Base-by-base conservation (phyloP, 805 yeast genomes). In the Suhomyces vadensis region DNA sequence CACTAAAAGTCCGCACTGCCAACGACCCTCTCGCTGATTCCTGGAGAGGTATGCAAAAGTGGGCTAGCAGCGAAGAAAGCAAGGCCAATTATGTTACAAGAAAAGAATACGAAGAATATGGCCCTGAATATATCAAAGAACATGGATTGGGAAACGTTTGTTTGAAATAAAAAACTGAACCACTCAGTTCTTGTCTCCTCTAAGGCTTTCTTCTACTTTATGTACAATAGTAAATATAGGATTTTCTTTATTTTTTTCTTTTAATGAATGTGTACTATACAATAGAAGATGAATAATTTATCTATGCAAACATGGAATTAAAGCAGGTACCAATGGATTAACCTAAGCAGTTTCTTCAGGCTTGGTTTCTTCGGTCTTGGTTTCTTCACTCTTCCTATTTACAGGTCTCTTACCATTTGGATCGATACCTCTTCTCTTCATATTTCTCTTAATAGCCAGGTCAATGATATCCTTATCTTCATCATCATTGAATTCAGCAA, bases 1-100 rank as follows among this genome's bases (percentile, higher is more conserved):
- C 79, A 0, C 65, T 91, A 26, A 65, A 72, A 4, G 85, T 91
- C 1, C 68, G 84, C 43, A 58, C 65, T 13, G 94, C 96, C 0
- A 51, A 63, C 2, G 82, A 87, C 60, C 92, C 96, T 1, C 53
- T 78, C 1, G 57, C 78, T 23, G 99, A 92, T 63, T 80, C 97
- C 1, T 94, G 99, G 98, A 83, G 74, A 56, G 99, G 99, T 22
- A 90, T 94, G 95, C 82, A 87, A 9, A 77, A 78, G 55, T 87
- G 96, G 87, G 71, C 91, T 5, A 54, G 55, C 2, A 71, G 76
- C 17, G 73, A 65, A 1, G 79, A 73, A 13, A 73, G 76, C 29
- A 54, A 69, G 21, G 53, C 65, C 1, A 67, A 79, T 7, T 80
- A 74, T 46, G 71, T 92, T 19, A 76, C 94, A 0, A 79, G 75